Percentiles rank a stretch among this genome's conserved stretches.
Conservation (phyloP, 176 grass and related monocot species). For the Areca catechu region DNA sequence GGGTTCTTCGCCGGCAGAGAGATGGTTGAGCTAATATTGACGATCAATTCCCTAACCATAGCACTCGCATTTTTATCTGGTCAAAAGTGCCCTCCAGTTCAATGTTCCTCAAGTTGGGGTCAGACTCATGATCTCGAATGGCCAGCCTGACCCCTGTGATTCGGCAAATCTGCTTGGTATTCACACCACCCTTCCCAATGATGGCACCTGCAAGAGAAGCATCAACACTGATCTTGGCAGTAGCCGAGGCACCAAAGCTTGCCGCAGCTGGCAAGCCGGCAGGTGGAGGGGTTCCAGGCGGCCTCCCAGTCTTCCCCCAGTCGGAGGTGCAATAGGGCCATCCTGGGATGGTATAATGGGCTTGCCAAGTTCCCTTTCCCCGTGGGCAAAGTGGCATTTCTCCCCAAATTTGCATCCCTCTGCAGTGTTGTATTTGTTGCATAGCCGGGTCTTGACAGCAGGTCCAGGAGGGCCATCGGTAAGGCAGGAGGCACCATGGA, state of each 20-base stretch:
- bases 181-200: slow-evolving; percentile 64
- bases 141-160: slow-evolving; percentile 53
- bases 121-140: slow-evolving; percentile 65
- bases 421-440: slow-evolving; percentile 72
- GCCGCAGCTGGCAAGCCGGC: slow-evolving; percentile 30
- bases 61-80: slow-evolving; percentile 78
- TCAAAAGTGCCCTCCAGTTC: slow-evolving; percentile 81
- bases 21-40: slow-evolving; percentile 31
- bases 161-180: slow-evolving; percentile 75
- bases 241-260: slow-evolving; percentile 65
- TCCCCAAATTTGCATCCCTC: slow-evolving; percentile 84
- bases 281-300: slow-evolving; percentile 24
- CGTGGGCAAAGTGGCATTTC: slow-evolving; percentile 74
- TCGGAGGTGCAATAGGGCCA: slow-evolving; percentile 22
- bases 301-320: slow-evolving; percentile 24
- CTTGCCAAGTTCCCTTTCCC: slow-evolving; percentile 69
- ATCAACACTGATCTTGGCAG: slow-evolving; percentile 74
- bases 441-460: slow-evolving; percentile 49
- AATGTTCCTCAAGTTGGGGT: slow-evolving; percentile 68
- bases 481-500: slow-evolving; percentile 12
- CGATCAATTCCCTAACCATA: slow-evolving; percentile 71
- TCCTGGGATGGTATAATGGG: slow-evolving; percentile 16
- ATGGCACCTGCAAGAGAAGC: slow-evolving; percentile 60
- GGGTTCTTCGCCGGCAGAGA: slow-evolving; percentile 4
- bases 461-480: slow-evolving; percentile 24